Base-by-base conservation (phyloP, 495 filamentous ascomycete genomes). In the Penicillium odoratum region DNA sequence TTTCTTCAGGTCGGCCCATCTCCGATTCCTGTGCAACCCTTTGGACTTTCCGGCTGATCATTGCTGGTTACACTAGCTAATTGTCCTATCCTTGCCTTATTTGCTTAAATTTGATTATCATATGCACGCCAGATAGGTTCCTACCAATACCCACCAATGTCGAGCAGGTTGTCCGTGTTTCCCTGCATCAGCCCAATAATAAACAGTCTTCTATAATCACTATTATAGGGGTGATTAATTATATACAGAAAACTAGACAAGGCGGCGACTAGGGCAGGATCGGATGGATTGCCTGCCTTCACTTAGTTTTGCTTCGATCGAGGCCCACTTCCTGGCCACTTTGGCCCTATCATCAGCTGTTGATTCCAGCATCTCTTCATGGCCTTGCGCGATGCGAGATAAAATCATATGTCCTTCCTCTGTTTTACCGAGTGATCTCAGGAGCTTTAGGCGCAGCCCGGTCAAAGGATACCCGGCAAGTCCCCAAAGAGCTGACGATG, bases 381-480 rank as follows among this genome's bases (percentile, higher is more conserved):
- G 55, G 0, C 67, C 67, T 48, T 69, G 67, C 2, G 50, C 51
- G 16, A 69, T 69, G 0, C 67, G 64, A 18, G 67, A 67, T 3
- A 53, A 4, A 0, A 69, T 34, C 29, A 69, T 63, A 21, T 49
- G 49, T 2, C 51, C 16, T 40, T 65, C 57, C 42, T 62, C 55
- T 1, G 43, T 57, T 33, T 53, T 67, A 18, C 67, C 64, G 9
- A 69, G 16, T n/a, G 81, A 60, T 11, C 81, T 85, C 31, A 85
- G 78, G 15, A 92, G 76, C 61, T 89, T 85, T 30, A 88, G 84
- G 67, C 90, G 86, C 4, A 93, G 75, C 1, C 91, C 91, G 55
- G 83, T 83, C 76, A 90, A 81, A 3, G 87, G 81, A 56, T 92
- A 92, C 1, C 86, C 89, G 0, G 86, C 84, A 4, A 93, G 63